Percentiles rank a stretch among this genome's conserved stretches.
phyloP scores from a whole-genome alignment of 108 stramenopile genomes.

The Skeletonema marinoi region DNA sequence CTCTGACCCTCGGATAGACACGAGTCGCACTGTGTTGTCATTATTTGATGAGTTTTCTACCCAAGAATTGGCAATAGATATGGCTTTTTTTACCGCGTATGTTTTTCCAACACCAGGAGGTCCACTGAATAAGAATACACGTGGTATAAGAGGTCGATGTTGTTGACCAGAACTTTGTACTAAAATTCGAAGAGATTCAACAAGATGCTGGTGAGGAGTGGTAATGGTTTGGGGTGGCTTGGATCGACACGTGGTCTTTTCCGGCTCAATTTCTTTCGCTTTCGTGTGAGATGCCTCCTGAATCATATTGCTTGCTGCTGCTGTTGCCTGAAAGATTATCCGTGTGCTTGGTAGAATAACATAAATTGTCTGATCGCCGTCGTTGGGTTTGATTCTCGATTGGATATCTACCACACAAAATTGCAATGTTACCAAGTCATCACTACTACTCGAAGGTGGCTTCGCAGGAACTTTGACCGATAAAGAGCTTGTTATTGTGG shows the following conservation, averaged over 20 bases:
- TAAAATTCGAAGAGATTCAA: conserved; percentile 26
- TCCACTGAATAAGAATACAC: conserved; percentile 58
- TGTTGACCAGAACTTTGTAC: background rate
- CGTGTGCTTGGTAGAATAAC: conserved; percentile 46
- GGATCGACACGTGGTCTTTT: background rate
- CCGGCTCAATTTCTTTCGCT: background rate
- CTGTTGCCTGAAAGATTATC: conserved; percentile 28
- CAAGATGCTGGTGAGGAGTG: conserved; percentile 26
- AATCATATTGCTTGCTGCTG: background rate
- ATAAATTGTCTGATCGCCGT: background rate
- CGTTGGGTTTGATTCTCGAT: background rate
- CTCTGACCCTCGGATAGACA: conserved; percentile 56
- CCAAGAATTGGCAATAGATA: conserved; percentile 39
- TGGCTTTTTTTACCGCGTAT: conserved; percentile 42
- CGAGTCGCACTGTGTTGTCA: conserved; percentile 12
- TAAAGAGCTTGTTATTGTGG: background rate
- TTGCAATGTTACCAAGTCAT: background rate
- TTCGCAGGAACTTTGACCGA: conserved; percentile 13
- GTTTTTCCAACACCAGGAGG: conserved; percentile 72
- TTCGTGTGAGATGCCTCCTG: background rate
- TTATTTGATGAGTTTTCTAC: background rate
- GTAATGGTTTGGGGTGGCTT: background rate
- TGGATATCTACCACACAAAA: conserved; percentile 11
- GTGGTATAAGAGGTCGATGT: conserved; percentile 28
- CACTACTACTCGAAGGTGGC: background rate